Evolutionary conservation across 2,329 filamentous ascomycete genomes (phyloP), one percentile per base, ranked within the genome.

Genomic region (Fusarium sp.): DNA sequence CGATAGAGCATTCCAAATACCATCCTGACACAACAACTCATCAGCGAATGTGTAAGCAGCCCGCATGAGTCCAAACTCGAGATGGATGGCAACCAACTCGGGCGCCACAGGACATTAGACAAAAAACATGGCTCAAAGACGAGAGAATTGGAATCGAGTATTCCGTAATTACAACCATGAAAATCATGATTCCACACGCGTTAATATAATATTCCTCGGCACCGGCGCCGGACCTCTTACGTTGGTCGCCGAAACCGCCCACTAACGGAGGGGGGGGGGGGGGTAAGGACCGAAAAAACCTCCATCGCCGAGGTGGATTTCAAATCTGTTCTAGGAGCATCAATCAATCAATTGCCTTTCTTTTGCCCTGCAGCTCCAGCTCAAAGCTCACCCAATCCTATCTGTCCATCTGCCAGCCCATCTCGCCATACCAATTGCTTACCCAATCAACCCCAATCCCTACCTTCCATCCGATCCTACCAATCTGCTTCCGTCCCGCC

Each of bases 301-400:
- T 52, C 64, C 71, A 64, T 74, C 68, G 66, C 47, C 69, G 58
- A 57, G 52, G 71, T 74, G 73, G 76, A 78, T 78, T 78, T 75
- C 67, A 70, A 78, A 78, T 78, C 76, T 29, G 69, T 62, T 42
- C 61, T 27, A 27, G n/a, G 31, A 47, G 47, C 47, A 52, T 52
- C 31, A 34, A 34, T 29, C 45, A 27, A 50, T 52, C 47, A 6
- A 52, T n/a, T 29, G 18, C 9, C 24, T 52, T 42, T 34, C 31
- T 34, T 18, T 47, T n/a, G 42, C 47, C 63, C 66, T 70, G 70
- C 74, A 70, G 72, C 71, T 70, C 60, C 31, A 52, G 52, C 60
- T 61, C 72, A 72, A 29, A 29, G 27, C 27, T 29, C 27, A 29
- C 27, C 70, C 70, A 72, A 65, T 35, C 38, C 29, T 9, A 20